phyloP scores from a whole-genome alignment of 2,329 filamentous ascomycete genomes.

The Parafenestella ontariensis region DNA sequence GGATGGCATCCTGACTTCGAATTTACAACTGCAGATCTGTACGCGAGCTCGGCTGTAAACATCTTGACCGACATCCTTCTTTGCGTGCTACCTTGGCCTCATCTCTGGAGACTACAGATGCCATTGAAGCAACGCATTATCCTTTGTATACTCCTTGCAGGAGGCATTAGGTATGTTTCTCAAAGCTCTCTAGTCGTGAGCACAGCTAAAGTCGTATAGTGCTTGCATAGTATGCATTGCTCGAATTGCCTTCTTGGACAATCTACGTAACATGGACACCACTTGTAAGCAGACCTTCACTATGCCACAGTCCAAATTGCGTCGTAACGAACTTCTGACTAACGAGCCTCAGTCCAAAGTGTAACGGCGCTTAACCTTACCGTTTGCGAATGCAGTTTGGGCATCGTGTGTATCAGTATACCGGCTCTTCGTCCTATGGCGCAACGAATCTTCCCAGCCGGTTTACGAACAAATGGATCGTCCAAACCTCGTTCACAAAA shows the following conservation, averaged over 20 bases:
- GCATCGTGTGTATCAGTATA: constrained; percentile 39
- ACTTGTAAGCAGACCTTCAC: constrained; percentile 26
- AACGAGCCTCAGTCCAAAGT: constrained; percentile 18
- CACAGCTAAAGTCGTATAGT: constrained; percentile 10
- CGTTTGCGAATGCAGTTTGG: constrained; percentile 39
- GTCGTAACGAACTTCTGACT: not conserved
- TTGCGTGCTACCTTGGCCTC: constrained; percentile 31
- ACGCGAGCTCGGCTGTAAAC: constrained; percentile 34
- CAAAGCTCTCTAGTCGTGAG: not conserved
- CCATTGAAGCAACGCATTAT: constrained; percentile 35
- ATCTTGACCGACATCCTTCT: constrained; percentile 34
- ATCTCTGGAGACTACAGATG: constrained; percentile 36
- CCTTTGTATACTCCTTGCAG: constrained; percentile 34
- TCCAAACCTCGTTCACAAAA: constrained; percentile 2
- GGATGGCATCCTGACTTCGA: not conserved
- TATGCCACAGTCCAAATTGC: not conserved
- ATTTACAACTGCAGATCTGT: constrained; percentile 10
- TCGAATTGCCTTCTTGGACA: constrained; percentile 28
- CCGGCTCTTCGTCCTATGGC: constrained; percentile 35
- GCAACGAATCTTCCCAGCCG: constrained; percentile 24
- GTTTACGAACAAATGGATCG: constrained; percentile 4
- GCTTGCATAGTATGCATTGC: constrained; percentile 34
- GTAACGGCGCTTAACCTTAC: constrained; percentile 33
- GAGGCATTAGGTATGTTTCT: constrained; percentile 31
- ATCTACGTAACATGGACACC: constrained; percentile 25